Conservation (phyloP, 768 basidiomycete species). For the Tylopilus balloui region DNA sequence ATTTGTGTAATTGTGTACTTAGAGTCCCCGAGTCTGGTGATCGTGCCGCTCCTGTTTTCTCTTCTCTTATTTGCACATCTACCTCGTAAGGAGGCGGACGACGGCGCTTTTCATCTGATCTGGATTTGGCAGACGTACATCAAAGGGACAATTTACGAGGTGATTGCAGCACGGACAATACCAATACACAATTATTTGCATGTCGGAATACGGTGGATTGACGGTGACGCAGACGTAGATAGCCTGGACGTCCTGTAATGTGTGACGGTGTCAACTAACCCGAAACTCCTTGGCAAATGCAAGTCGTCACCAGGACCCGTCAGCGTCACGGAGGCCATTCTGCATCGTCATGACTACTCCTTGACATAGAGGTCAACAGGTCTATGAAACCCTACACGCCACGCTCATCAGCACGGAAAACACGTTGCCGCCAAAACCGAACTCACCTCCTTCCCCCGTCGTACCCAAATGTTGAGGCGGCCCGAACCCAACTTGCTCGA, state of each 20-base stretch:
- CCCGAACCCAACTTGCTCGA: conserved; percentile 62
- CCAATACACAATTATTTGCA: not conserved
- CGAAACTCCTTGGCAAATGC: too few species aligned
- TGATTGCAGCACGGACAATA: not conserved
- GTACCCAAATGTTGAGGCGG: conserved; percentile 45
- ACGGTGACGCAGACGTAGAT: too few species aligned
- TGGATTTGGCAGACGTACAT: not conserved
- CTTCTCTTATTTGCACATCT: too few species aligned
- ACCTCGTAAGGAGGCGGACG: too few species aligned
- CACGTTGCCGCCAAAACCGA: too few species aligned
- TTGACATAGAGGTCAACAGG: conserved; percentile 63
- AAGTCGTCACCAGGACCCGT: too few species aligned
- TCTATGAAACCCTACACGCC: conserved; percentile 17
- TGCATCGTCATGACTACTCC: conserved; percentile 8
- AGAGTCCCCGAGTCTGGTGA: not conserved
- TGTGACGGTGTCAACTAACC: too few species aligned
- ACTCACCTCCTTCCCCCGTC: conserved; percentile 62
- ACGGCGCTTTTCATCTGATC: conserved; percentile 6
- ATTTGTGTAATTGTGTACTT: not conserved
- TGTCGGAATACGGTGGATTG: too few species aligned
- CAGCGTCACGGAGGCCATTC: too few species aligned
- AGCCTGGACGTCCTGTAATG: too few species aligned
- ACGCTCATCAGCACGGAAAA: conserved; percentile 1
- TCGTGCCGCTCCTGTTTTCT: too few species aligned
- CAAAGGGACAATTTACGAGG: not conserved